These are phyloP conservation scores for Umbelopsis sp. DNA, from an alignment of 192 early-diverging fungal genomes.

Conservation along the genomic window DNA sequence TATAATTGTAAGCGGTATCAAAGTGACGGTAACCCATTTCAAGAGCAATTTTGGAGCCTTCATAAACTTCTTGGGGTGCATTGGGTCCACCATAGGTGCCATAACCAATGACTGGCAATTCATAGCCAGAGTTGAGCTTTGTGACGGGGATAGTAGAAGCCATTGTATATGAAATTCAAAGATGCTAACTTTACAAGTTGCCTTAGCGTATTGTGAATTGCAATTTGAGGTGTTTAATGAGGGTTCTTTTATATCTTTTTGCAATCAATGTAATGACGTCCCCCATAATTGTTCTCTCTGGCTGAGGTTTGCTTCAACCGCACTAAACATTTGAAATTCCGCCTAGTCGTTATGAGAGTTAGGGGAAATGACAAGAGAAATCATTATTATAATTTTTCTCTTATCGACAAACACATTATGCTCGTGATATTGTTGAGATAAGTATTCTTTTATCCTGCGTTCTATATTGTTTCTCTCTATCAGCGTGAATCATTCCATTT, in stretches of 20 bases:
- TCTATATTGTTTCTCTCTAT: no score
- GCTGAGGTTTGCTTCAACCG: conserved; percentile 10
- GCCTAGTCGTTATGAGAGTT: neutral
- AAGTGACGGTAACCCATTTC: conserved; percentile 31
- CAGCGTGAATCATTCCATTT: no score
- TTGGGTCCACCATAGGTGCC: conserved; percentile 29
- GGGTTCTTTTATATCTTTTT: conserved; percentile 9
- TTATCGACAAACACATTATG: conserved; percentile 10
- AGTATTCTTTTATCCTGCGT: no score
- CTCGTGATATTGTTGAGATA: neutral
- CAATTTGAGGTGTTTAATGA: no score
- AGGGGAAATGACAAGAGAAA: neutral
- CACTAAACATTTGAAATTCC: neutral
- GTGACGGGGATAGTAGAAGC: conserved; percentile 3
- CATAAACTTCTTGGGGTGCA: conserved; percentile 26
- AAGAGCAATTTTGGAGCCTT: conserved; percentile 30
- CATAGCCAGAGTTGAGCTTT: conserved; percentile 39
- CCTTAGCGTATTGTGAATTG: no score
- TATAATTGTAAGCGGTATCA: conserved; percentile 38
- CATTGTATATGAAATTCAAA: neutral
- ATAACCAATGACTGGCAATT: conserved; percentile 34
- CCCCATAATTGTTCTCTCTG: neutral
- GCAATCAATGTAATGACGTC: neutral
- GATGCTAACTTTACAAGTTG: no score
- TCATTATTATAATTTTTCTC: conserved; percentile 6